phyloP scores from a whole-genome alignment of 192 early-diverging fungal species.

The Tieghemiomyces parasiticus region DNA sequence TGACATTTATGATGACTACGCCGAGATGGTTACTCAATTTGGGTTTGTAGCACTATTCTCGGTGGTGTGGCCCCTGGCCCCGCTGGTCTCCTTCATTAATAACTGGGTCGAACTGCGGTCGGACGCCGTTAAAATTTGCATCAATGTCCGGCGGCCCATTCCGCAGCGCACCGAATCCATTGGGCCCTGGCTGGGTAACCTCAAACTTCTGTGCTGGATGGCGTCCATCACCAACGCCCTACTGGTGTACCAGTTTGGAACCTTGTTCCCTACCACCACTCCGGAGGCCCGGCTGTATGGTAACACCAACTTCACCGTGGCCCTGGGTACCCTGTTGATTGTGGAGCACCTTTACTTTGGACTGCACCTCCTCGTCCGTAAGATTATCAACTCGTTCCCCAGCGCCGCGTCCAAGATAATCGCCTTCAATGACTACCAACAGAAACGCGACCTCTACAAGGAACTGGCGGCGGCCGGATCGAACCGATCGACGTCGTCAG shows the following conservation, averaged over 20 bases:
- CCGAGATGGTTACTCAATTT: constrained; percentile 90
- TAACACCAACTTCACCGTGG: background rate
- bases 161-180: constrained; percentile 52
- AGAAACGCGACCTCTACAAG: background rate
- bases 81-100: constrained; percentile 67
- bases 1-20: constrained; percentile 76
- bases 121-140: constrained; percentile 84
- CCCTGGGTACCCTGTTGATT: background rate
- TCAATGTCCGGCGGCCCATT: constrained; percentile 51
- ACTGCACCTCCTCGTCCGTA: background rate
- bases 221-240: constrained; percentile 35
- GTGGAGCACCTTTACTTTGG: constrained; percentile 2
- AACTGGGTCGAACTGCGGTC: constrained; percentile 84
- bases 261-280: constrained; percentile 11
- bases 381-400: background rate
- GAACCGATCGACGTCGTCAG: background rate
- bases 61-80: constrained; percentile 69
- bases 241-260: constrained; percentile 35
- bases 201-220: constrained; percentile 38
- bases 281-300: background rate
- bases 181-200: constrained; percentile 57
- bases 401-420: background rate
- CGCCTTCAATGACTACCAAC: constrained; percentile 6
- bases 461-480: background rate
- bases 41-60: constrained; percentile 78